These are phyloP conservation scores for Cyathus striatus DNA, from an alignment of 768 basidiomycete genomes.

Conservation along the genomic window DNA sequence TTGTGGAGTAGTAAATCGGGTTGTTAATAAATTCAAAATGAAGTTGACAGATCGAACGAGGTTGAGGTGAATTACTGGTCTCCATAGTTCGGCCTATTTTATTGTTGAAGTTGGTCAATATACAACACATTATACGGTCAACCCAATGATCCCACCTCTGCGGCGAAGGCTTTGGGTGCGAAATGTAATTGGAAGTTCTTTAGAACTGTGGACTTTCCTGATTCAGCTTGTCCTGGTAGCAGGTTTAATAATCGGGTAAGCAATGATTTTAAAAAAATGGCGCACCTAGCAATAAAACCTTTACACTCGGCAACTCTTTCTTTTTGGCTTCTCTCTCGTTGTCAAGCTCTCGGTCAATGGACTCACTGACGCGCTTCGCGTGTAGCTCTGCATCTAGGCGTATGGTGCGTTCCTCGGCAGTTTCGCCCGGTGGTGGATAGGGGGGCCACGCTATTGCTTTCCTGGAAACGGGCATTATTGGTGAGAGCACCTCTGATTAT, in stretches of 20 bases:
- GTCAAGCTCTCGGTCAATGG: slow-evolving; percentile 49
- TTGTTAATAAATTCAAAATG: slow-evolving; percentile 25
- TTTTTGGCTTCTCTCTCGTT: slow-evolving; percentile 36
- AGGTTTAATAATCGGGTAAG: background rate
- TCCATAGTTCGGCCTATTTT: slow-evolving; percentile 46
- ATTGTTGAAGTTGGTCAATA: background rate
- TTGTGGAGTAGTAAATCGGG: slow-evolving; percentile 11
- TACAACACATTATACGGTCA: background rate
- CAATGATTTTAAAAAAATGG: slow-evolving; percentile 1
- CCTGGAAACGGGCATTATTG: slow-evolving; percentile 1
- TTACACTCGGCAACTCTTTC: slow-evolving; percentile 33
- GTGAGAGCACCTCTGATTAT: background rate
- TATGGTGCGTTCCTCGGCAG: slow-evolving; percentile 30
- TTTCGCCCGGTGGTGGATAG: slow-evolving; percentile 28
- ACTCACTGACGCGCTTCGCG: slow-evolving; percentile 47
- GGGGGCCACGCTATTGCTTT: slow-evolving; percentile 24
- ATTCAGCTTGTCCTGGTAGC: slow-evolving; percentile 55
- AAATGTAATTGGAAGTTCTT: slow-evolving; percentile 65
- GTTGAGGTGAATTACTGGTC: slow-evolving; percentile 64
- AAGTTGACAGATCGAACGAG: slow-evolving; percentile 50
- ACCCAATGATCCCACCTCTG: slow-evolving; percentile 34
- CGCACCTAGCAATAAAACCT: slow-evolving; percentile 56
- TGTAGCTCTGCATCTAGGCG: slow-evolving; percentile 40
- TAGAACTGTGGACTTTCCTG: slow-evolving; percentile 62
- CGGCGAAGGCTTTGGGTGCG: slow-evolving; percentile 51